Evolutionary conservation across 83 land plant genomes (phyloP), one percentile per base, ranked within the genome.

Genomic region (Picea engelmannii): DNA sequence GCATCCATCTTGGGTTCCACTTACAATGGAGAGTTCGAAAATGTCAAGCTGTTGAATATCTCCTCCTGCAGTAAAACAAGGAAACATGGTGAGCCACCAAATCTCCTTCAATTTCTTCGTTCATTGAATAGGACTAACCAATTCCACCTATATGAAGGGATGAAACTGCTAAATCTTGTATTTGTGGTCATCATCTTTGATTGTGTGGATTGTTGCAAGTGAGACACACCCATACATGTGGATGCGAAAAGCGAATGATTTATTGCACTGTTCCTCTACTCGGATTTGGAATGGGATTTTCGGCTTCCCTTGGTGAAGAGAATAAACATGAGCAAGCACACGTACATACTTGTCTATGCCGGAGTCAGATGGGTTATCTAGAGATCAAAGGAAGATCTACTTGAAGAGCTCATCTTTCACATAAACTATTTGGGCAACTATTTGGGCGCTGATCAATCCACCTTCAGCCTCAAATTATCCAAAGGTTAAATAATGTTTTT

Each of bases 171-270:
- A 1, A 44, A 44, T 6, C 6, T 44, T 44, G 7, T 44, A 8
- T 5, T 44, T 44, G 20, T 23, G 35, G 5, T 23, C 16, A 27
- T 64, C 16, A 42, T 2, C 21, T 4, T 80, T 27, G 69, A 13
- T 70, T 21, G 31, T n/a, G 71, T 42, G 25, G 15, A 40, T 49
- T 67, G 52, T 44, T 79, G 77, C 83, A 85, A 84, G 38, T 89
- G 86, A 86, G 85, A 83, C 78, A 86, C 86, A 5, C 92, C 93
- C n/a, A 94, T 94, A 52, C 96, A 94, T 81, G 96, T 94, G 3
- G 96, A 94, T 71, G 96, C 96, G 8, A 95, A 95, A 0, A 90
- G 93, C 82, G 96, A 95, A 1, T 93, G 96, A 2, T 94, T 94
- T 80, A 84, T 94, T 21, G 96, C 96, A 11, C 96, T 95, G 2